phyloP scores from a whole-genome alignment of 1,139 yeast genomes.

The Keqinozyma sinolaborantium region DNA sequence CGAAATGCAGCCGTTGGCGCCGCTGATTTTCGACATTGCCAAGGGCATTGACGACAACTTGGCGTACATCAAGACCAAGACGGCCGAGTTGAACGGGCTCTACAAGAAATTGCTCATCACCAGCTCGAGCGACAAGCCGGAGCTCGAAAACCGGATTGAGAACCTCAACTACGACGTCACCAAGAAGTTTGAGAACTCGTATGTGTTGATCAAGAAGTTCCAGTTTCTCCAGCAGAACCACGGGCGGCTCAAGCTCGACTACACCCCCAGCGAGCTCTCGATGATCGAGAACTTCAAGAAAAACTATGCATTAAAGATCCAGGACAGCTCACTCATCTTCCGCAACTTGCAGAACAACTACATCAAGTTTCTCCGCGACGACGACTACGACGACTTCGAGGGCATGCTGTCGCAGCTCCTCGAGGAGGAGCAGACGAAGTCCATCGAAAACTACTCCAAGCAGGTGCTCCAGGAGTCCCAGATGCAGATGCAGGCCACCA shows the following conservation, averaged over 20 bases:
- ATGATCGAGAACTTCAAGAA: slow-evolving; percentile 81
- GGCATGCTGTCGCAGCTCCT: slow-evolving; percentile 6
- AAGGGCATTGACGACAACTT: slow-evolving; percentile 67
- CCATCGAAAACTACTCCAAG: slow-evolving; percentile 42
- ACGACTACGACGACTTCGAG: slow-evolving; percentile 47
- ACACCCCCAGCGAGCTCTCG: slow-evolving; percentile 48
- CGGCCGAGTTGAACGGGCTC: slow-evolving; percentile 57
- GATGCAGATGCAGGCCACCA: slow-evolving; percentile 29
- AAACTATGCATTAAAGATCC: slow-evolving; percentile 81
- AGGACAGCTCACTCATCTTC: slow-evolving; percentile 70
- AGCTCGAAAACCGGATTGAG: slow-evolving; percentile 68
- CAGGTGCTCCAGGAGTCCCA: slow-evolving; percentile 46
- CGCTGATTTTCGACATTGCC: slow-evolving; percentile 72
- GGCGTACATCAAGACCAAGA: slow-evolving; percentile 42
- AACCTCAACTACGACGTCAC: slow-evolving; percentile 72
- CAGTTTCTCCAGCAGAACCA: slow-evolving; percentile 46
- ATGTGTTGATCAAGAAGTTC: slow-evolving; percentile 67
- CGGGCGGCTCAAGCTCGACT: slow-evolving; percentile 28
- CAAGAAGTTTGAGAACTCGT: slow-evolving; percentile 70
- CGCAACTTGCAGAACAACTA: slow-evolving; percentile 87
- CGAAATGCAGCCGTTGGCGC: slow-evolving; percentile 61
- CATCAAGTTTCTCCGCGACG: slow-evolving; percentile 70
- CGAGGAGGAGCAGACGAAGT: slow-evolving; percentile 35
- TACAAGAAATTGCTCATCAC: slow-evolving; percentile 85
- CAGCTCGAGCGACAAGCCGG: slow-evolving; percentile 73